Conservation (phyloP, 73 alveolate genomes). For the Tetrahymena thermophila region DNA sequence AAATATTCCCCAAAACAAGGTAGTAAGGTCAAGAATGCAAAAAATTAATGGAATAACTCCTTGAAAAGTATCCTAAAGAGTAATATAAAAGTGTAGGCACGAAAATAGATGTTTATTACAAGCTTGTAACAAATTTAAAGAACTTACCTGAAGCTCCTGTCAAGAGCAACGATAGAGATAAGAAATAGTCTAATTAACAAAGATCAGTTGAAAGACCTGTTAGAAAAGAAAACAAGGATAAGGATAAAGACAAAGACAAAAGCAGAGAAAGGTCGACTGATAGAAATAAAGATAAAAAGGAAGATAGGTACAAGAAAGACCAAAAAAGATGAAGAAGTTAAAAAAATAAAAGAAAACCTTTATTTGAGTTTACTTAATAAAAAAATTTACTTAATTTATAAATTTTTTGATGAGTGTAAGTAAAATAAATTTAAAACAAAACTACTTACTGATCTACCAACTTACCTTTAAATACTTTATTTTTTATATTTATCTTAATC, state of each 20-base stretch:
- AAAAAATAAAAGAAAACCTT: neutral
- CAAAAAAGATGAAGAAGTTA: neutral
- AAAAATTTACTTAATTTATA: too few species aligned
- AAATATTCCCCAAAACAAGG: neutral
- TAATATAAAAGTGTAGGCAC: neutral
- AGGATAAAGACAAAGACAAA: neutral
- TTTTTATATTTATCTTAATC: too few species aligned
- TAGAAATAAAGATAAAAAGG: neutral
- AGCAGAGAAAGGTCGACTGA: neutral
- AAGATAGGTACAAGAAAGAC: neutral
- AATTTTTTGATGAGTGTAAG: too few species aligned
- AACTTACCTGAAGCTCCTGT: neutral
- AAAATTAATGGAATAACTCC: neutral
- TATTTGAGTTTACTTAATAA: neutral
- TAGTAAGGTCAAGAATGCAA: neutral
- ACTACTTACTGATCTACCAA: too few species aligned
- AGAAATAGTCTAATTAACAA: neutral
- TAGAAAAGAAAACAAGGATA: neutral
- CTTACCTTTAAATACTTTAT: too few species aligned
- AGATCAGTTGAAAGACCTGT: neutral
- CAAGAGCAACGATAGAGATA: neutral
- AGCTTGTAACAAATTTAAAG: neutral
- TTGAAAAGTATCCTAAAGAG: neutral
- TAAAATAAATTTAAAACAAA: too few species aligned
- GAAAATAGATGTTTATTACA: neutral